Base-by-base conservation (phyloP, 257 asterid genomes). In the Anisodus acutangulus region DNA sequence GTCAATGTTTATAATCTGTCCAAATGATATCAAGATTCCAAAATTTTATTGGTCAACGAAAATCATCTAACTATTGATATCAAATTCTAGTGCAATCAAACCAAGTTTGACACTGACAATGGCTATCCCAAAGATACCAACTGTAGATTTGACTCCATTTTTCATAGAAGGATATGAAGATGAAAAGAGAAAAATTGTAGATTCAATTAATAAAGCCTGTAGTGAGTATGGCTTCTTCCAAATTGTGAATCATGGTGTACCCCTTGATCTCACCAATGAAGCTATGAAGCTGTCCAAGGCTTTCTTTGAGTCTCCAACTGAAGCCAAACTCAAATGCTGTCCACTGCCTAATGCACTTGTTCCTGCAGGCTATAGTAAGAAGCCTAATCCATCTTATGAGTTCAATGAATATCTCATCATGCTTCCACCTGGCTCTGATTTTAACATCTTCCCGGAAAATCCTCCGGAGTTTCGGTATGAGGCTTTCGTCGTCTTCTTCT, bases 331-430 rank as follows among this genome's bases (percentile, higher is more conserved):
- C 68, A 83, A 89, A 64, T 87, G 63, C 37, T 45, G 79, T 9
- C 87, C 90, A 6, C 6, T 62, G 67, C 17, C 88, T 35, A 86
- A 71, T 6, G 88, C 88, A 35, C 93, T 91, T 41, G 78, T 91
- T 41, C 94, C 91, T 22, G 91, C 90, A 1, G 94, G 93, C 78
- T 91, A 91, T n/a, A 84, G 81, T 78, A 91, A 85, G 90, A 90
- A 89, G 82, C 91, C 91, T 53, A 89, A 82, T 39, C 85, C 63
- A 5, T 86, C 90, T 19, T 57, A 88, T 39, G 93, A 91, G 41
- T 88, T 86, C 90, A 90, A 67, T 71, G 92, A 91, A 89, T 90
- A 60, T 49, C 10, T 92, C 43, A 43, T 91, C 86, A 89, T 92
- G 90, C 88, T 88, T 78, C 89, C 86, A 53, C 94, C 92, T 51